Conservation (phyloP, 495 filamentous ascomycete species). For the Talaromyces proteolyticus region DNA sequence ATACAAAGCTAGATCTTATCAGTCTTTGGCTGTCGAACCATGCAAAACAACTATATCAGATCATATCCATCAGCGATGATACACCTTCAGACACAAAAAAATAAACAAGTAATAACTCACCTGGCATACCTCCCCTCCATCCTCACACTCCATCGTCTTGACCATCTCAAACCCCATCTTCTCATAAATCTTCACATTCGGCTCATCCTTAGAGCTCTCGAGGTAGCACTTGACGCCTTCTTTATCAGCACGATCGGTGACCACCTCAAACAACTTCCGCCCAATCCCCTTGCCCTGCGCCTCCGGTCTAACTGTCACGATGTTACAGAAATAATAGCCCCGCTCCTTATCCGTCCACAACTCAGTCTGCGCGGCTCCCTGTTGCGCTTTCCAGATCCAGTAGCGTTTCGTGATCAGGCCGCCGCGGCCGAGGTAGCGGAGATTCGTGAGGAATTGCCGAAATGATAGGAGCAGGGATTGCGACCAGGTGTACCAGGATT, state of each 20-base stretch:
- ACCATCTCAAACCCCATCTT: slow-evolving; percentile 55
- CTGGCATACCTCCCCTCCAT: slow-evolving; percentile 40
- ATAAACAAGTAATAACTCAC: slow-evolving; percentile 14
- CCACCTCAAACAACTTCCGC: slow-evolving; percentile 47
- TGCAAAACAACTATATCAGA: slow-evolving; percentile 26
- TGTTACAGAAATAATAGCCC: slow-evolving; percentile 65
- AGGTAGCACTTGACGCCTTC: slow-evolving; percentile 57
- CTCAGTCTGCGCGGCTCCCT: slow-evolving; percentile 47
- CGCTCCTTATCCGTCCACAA: slow-evolving; percentile 50
- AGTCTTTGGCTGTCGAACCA: slow-evolving; percentile 21
- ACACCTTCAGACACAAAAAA: slow-evolving; percentile 7
- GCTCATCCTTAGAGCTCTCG: slow-evolving; percentile 53
- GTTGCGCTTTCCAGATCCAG: slow-evolving; percentile 60
- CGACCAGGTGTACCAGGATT: slow-evolving; percentile 48
- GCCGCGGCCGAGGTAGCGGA: slow-evolving; percentile 48
- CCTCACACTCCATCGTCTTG: slow-evolving; percentile 55
- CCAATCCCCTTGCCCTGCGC: slow-evolving; percentile 55
- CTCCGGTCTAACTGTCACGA: slow-evolving; percentile 56
- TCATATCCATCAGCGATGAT: slow-evolving; percentile 21
- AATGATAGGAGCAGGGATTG: slow-evolving; percentile 52
- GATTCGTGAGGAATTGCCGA: slow-evolving; percentile 50
- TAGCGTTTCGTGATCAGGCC: slow-evolving; percentile 56
- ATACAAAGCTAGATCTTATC: slow-evolving; percentile 3
- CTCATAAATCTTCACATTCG: slow-evolving; percentile 61
- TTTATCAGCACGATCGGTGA: slow-evolving; percentile 48